Base-by-base conservation (phyloP, 2,329 filamentous ascomycete genomes). In the Acrocalymma vagum region DNA sequence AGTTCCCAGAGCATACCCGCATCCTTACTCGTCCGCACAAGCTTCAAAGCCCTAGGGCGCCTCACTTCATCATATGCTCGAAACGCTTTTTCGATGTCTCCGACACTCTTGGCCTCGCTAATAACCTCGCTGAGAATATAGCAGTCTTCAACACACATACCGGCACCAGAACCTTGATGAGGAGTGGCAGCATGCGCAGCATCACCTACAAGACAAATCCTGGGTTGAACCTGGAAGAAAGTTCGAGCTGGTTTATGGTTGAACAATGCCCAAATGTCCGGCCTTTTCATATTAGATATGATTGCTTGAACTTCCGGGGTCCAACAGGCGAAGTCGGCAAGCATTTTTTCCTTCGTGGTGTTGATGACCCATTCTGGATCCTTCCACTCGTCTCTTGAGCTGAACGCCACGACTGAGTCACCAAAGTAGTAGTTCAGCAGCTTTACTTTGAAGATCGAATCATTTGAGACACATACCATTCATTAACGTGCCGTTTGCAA, bases 161-260 rank as follows among this genome's bases (percentile, higher is more conserved):
- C 77, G 1, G 80, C 80, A 1, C 80, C 81, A 1, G 78, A 71
- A 0, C 79, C 80, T 9, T 78, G 73, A 52, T 80, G 70, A 48
- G 9, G 79, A 71, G 57, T 83, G 72, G 69, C 56, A 0, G 79
- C 79, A 50, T 83, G 80, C 2, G 81, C 81, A 0, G 80, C 79
- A 3, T 8, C 9, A 13, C 5, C 81, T 0, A 80, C 69, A 1
- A 83, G 51, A 31, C 75, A 71, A 7, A 75, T 49, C 0, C 62
- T 54, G 9, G 62, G 65, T 15, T 60, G 57, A 3, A 53, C 51
- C 29, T 60, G 59, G 30, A 54, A 63, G 51, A 73, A 77, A 2
- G 63, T 72, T 5, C 55, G 61, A 6, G 76, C 72, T 7, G 71
- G 72, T 9, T 61, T 66, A 39, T 78, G 72, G 32, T 79, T 66